Percentiles rank a stretch among this genome's conserved stretches.
Evolutionary conservation across 2,329 filamentous ascomycete species (phyloP).

Genomic region (Aspergillus glaucus): DNA sequence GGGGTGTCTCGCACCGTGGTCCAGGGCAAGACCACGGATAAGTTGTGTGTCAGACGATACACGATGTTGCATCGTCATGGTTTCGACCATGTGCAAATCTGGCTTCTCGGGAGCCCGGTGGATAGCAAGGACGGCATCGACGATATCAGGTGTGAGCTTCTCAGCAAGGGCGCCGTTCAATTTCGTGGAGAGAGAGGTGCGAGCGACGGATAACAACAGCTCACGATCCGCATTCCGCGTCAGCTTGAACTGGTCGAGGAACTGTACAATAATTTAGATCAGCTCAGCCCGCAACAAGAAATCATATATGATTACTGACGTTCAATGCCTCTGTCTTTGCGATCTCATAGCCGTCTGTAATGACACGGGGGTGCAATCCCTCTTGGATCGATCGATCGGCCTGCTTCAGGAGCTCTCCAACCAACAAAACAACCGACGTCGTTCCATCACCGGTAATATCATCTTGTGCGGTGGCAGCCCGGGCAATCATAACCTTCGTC

Average conservation of each 20-base stretch:
- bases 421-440: slow-evolving; percentile 88
- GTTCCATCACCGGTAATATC: slow-evolving; percentile 98
- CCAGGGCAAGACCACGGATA: slow-evolving; percentile 84
- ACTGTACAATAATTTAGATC: slow-evolving; percentile 46
- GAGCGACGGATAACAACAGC: slow-evolving; percentile 83
- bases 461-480: slow-evolving; percentile 91
- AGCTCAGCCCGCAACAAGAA: slow-evolving; percentile 7
- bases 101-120: slow-evolving; percentile 85
- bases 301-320: slow-evolving; percentile 40
- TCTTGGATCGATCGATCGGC: slow-evolving; percentile 93
- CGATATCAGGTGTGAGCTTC: slow-evolving; percentile 88
- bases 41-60: slow-evolving; percentile 93
- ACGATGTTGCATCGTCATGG: slow-evolving; percentile 99
- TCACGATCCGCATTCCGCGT: slow-evolving; percentile 84
- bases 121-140: slow-evolving; percentile 92
- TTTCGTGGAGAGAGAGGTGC: slow-evolving; percentile 93
- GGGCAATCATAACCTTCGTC: slow-evolving; percentile 58
- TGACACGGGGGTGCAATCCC: slow-evolving; percentile 91
- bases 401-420: slow-evolving; percentile 96
- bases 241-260: slow-evolving; percentile 91
- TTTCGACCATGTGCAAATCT: slow-evolving; percentile 98
- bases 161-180: slow-evolving; percentile 82
- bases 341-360: slow-evolving; percentile 96
- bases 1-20: slow-evolving; percentile 92
- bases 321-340: slow-evolving; percentile 89